Evolutionary conservation across 2,329 filamentous ascomycete species (phyloP).

Genomic region (Capronia americana): DNA sequence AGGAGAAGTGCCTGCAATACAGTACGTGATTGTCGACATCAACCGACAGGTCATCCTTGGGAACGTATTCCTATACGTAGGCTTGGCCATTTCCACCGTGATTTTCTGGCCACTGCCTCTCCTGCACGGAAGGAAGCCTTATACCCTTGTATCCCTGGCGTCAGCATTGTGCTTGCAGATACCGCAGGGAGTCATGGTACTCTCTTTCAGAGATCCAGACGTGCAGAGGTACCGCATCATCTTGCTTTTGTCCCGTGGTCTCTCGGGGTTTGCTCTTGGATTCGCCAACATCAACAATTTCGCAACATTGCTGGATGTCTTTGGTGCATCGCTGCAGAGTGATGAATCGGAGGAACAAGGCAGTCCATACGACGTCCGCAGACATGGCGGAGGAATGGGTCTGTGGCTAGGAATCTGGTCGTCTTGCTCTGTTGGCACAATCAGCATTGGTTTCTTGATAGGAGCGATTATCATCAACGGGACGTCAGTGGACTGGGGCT

Average conservation of each 20-base stretch:
- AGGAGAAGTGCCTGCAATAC: constrained; percentile 78
- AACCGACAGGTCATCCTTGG: constrained; percentile 72
- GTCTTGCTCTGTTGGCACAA: constrained; percentile 76
- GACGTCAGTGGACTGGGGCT: constrained; percentile 72
- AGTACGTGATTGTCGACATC: constrained; percentile 75
- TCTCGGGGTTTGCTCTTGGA: constrained; percentile 73
- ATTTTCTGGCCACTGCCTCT: constrained; percentile 74
- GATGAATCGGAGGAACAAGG: constrained; percentile 73
- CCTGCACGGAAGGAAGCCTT: constrained; percentile 77
- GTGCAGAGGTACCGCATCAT: constrained; percentile 63
- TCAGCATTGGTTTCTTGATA: constrained; percentile 73
- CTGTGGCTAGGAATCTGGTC: constrained; percentile 81
- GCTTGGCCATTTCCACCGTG: constrained; percentile 72
- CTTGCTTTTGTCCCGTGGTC: constrained; percentile 67
- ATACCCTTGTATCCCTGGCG: constrained; percentile 71
- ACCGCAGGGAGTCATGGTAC: constrained; percentile 73
- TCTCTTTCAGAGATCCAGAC: constrained; percentile 62
- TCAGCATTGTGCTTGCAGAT: constrained; percentile 76
- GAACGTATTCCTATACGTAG: constrained; percentile 75
- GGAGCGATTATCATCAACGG: constrained; percentile 72
- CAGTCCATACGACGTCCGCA: constrained; percentile 69
- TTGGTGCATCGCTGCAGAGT: constrained; percentile 77
- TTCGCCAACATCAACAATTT: constrained; percentile 81
- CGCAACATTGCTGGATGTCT: constrained; percentile 73
- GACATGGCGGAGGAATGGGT: constrained; percentile 78